phyloP scores from a whole-genome alignment of 2,329 filamentous ascomycete genomes.

The Chalaropsis ovoidea region DNA sequence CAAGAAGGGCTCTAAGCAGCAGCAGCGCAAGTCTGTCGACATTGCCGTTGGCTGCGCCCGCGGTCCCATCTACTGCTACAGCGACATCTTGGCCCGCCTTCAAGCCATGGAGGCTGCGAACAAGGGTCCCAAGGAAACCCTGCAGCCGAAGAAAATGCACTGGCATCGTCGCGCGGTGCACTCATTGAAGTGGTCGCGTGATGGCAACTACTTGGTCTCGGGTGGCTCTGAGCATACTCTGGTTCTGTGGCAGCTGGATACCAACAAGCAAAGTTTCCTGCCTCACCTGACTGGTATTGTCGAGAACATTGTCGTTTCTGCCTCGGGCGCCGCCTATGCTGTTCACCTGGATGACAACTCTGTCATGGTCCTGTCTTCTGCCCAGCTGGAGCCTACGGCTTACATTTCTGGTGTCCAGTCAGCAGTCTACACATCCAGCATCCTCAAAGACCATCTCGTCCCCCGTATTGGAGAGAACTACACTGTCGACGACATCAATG shows the following conservation, averaged over 20 bases:
- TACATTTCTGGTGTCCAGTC: conserved; percentile 77
- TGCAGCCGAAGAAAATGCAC: conserved; percentile 60
- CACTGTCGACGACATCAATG: conserved; percentile 33
- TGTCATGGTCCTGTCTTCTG: conserved; percentile 77
- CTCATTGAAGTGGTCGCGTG: conserved; percentile 79
- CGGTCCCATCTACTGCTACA: conserved; percentile 73
- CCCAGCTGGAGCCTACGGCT: conserved; percentile 73
- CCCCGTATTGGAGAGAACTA: conserved; percentile 35
- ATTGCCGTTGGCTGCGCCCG: conserved; percentile 66
- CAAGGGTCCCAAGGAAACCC: conserved; percentile 38
- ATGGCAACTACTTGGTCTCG: conserved; percentile 94
- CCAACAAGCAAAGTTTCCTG: conserved; percentile 67
- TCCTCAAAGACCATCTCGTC: conserved; percentile 45
- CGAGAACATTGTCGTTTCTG: conserved; percentile 73
- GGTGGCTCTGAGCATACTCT: conserved; percentile 83
- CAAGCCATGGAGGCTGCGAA: conserved; percentile 35
- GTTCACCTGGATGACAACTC: conserved; percentile 88
- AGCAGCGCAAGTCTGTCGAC: conserved; percentile 42
- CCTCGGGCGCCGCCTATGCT: conserved; percentile 68
- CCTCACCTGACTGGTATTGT: conserved; percentile 85
- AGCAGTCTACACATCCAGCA: conserved; percentile 41
- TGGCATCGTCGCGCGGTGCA: conserved; percentile 85
- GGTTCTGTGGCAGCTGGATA: conserved; percentile 88
- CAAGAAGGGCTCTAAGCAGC: conserved; percentile 24
- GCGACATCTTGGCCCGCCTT: conserved; percentile 56